Percentiles rank a stretch among this genome's conserved stretches.
Conservation (phyloP, 2,329 filamentous ascomycete genomes). For the Plenodomus lindquistii region DNA sequence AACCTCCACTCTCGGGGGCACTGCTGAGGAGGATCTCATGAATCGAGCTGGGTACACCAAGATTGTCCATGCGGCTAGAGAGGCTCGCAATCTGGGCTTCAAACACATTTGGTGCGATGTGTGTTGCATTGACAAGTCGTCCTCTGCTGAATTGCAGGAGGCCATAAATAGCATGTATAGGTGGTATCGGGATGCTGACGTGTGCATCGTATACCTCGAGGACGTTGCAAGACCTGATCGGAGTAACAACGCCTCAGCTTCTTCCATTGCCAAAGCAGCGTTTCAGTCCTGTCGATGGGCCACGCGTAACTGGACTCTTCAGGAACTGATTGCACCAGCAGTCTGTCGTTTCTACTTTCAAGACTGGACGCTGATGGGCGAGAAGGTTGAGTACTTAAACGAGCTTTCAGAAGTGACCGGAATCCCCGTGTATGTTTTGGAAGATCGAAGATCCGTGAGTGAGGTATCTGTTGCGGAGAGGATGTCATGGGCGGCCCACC, state of each 20-base stretch:
- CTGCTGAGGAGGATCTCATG: constrained; percentile 19
- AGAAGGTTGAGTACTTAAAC: constrained; percentile 27
- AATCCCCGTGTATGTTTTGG: constrained; percentile 26
- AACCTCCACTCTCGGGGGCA: constrained; percentile 4
- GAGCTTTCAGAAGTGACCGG: constrained; percentile 29
- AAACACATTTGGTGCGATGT: constrained; percentile 32
- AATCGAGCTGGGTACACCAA: constrained; percentile 20
- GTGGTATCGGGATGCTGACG: constrained; percentile 24
- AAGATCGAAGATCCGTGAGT: constrained; percentile 16
- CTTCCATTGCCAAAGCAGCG: constrained; percentile 15
- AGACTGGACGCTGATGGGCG: constrained; percentile 31
- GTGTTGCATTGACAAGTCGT: constrained; percentile 30
- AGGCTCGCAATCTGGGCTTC: constrained; percentile 13
- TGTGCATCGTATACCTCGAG: constrained; percentile 26
- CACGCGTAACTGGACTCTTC: constrained; percentile 35
- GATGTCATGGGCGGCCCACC: constrained; percentile 34
- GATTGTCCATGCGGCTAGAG: constrained; percentile 18
- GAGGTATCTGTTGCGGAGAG: constrained; percentile 30
- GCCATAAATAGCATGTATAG: constrained; percentile 34
- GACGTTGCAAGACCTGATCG: constrained; percentile 14
- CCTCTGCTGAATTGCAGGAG: constrained; percentile 26
- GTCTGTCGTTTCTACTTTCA: constrained; percentile 29
- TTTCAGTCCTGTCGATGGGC: constrained; percentile 28
- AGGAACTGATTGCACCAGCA: constrained; percentile 32
- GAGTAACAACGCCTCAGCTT: constrained; percentile 10